Evolutionary conservation across 345 rosid genomes (phyloP).

Genomic region (Reutealis trisperma): DNA sequence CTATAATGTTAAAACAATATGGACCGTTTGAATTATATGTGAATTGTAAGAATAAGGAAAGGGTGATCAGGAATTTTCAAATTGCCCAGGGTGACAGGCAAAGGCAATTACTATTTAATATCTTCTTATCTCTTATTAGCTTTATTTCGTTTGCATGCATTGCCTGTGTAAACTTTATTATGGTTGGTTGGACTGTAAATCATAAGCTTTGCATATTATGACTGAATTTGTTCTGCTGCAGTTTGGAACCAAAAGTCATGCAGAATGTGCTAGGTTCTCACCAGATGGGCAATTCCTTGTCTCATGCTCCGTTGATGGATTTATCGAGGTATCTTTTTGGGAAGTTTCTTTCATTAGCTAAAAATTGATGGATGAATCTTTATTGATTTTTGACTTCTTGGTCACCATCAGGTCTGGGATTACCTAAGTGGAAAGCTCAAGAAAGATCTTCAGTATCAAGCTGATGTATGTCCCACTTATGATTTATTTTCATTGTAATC

Average conservation of each 20-base stretch:
- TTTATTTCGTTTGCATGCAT: conserved; percentile 5
- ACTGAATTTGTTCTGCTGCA: conserved; percentile 36
- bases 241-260: conserved; percentile 95
- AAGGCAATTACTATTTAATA: not conserved
- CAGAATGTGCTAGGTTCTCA: conserved; percentile 93
- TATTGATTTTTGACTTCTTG: conserved; percentile 24
- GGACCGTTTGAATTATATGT: not conserved
- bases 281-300: conserved; percentile 98
- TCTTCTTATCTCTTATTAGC: not conserved
- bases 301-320: conserved; percentile 95
- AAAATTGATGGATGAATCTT: conserved; percentile 20
- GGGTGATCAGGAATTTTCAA: not conserved
- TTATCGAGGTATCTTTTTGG: conserved; percentile 68
- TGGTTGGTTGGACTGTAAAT: not conserved
- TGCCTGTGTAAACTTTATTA: not conserved
- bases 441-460: conserved; percentile 98
- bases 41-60: not conserved
- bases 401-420: conserved; percentile 81
- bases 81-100: not conserved
- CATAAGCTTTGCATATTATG: conserved; percentile 8
- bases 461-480: conserved; percentile 59
- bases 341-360: conserved; percentile 2
- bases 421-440: conserved; percentile 94
- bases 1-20: not conserved
- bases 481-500: conserved; percentile 2